Conservation (phyloP, 176 grass and related monocot genomes). For the Dendrocalamus sinicus region DNA sequence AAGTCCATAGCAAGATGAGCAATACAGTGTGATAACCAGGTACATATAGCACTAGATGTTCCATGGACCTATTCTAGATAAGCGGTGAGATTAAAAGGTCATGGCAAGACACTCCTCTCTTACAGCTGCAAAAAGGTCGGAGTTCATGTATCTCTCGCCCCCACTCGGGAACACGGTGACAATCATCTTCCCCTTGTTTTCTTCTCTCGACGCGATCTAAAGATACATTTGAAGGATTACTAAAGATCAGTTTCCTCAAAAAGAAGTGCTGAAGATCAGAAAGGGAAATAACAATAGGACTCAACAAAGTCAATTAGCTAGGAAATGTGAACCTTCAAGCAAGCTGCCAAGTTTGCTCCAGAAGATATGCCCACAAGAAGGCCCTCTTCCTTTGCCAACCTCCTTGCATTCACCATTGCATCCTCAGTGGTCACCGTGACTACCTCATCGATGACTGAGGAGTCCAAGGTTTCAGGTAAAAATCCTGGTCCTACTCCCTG, state of each 20-base stretch:
- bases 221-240: conserved; percentile 24
- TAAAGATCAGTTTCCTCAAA: no score
- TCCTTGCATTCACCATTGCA: conserved; percentile 72
- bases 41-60: background rate
- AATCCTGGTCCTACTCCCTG: conserved; percentile 82
- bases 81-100: conserved; percentile 41
- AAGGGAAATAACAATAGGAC: background rate
- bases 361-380: conserved; percentile 92
- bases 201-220: conserved; percentile 44
- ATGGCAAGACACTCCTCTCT: conserved; percentile 59
- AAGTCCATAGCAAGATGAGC: background rate
- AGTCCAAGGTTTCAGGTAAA: conserved; percentile 69
- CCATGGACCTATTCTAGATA: background rate
- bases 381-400: conserved; percentile 81
- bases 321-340: conserved; percentile 60
- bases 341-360: conserved; percentile 86
- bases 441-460: conserved; percentile 63
- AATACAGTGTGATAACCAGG: background rate
- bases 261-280: background rate
- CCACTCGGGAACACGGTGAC: conserved; percentile 54
- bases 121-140: conserved; percentile 47
- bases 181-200: conserved; percentile 62
- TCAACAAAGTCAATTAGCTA: background rate
- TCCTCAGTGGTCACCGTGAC: conserved; percentile 70
- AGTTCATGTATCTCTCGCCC: conserved; percentile 56